A percentile compares a stretch with the other conserved stretches of the same genome.
Conservation (phyloP, 441 rosid genomes). For the Hypseocharis bilobata region DNA sequence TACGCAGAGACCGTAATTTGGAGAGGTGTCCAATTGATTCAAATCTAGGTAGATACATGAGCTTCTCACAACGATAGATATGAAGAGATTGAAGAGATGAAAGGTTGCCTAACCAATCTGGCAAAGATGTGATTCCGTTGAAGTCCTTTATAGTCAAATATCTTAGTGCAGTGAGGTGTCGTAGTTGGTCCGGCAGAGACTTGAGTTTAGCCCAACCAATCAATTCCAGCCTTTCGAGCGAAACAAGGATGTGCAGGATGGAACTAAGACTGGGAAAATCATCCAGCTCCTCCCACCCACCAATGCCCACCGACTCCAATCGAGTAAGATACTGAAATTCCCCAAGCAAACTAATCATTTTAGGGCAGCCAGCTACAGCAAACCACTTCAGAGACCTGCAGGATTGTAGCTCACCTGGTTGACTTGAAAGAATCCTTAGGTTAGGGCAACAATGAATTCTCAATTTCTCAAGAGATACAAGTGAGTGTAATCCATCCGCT, state of each 20-base stretch:
- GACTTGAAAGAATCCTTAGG: constrained; percentile 7
- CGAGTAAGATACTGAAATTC: constrained; percentile 9
- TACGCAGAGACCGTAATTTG: background rate
- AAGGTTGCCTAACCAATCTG: constrained; percentile 26
- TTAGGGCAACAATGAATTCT: background rate
- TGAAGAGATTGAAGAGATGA: constrained; percentile 17
- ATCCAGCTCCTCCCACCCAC: constrained; percentile 13
- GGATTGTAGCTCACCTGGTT: constrained; percentile 10
- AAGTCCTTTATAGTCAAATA: background rate
- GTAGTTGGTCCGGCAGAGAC: constrained; percentile 26
- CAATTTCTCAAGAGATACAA: constrained; percentile 12
- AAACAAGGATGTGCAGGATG: constrained; percentile 7
- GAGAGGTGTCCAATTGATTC: constrained; percentile 18
- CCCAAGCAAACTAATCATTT: constrained; percentile 2
- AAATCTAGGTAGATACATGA: constrained; percentile 15
- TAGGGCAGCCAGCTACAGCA: background rate
- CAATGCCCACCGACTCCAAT: constrained; percentile 16
- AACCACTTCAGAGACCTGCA: constrained; percentile 15
- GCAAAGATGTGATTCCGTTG: constrained; percentile 16
- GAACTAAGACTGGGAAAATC: constrained; percentile 16
- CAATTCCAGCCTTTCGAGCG: constrained; percentile 7
- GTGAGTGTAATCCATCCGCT: background rate
- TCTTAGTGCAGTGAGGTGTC: constrained; percentile 18
- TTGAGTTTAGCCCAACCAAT: constrained; percentile 12
- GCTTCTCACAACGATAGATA: background rate